These are phyloP conservation scores for Raffaelea ambrosiae DNA, from an alignment of 2,329 filamentous ascomycete species.

Conservation along the genomic window DNA sequence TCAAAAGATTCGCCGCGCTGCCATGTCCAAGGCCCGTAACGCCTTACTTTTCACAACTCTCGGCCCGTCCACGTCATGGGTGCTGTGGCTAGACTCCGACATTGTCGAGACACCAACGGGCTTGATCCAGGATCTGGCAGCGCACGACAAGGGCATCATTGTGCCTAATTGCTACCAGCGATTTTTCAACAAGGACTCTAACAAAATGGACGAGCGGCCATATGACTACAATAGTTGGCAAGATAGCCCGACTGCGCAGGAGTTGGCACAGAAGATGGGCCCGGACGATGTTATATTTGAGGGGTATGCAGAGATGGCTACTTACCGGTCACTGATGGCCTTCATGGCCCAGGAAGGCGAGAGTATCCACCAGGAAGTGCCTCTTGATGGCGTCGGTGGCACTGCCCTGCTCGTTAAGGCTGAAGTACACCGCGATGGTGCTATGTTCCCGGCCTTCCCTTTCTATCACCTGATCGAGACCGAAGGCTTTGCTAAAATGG, in stretches of 20 bases:
- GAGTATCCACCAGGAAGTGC: constrained; percentile 54
- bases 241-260: constrained; percentile 71
- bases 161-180: constrained; percentile 94
- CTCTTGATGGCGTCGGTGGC: constrained; percentile 87
- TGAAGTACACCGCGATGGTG: constrained; percentile 91
- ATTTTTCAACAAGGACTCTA: constrained; percentile 61
- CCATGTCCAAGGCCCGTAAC: constrained; percentile 91
- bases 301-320: constrained; percentile 87
- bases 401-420: constrained; percentile 91
- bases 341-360: constrained; percentile 57
- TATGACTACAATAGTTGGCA: constrained; percentile 99
- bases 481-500: constrained; percentile 97
- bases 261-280: constrained; percentile 71
- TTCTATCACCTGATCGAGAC: constrained; percentile 98
- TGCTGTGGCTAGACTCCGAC: constrained; percentile 91
- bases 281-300: constrained; percentile 89
- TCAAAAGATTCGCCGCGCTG: constrained; percentile 76
- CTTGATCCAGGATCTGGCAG: constrained; percentile 85
- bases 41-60: constrained; percentile 92
- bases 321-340: constrained; percentile 86
- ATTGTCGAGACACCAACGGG: constrained; percentile 78
- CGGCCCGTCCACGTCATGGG: constrained; percentile 86
- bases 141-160: constrained; percentile 81
- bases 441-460: constrained; percentile 95
- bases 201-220: constrained; percentile 64